Evolutionary conservation across 768 basidiomycete genomes (phyloP), one percentile per base, ranked within the genome.

Genomic region (Trichaptum fuscoviolaceum): DNA sequence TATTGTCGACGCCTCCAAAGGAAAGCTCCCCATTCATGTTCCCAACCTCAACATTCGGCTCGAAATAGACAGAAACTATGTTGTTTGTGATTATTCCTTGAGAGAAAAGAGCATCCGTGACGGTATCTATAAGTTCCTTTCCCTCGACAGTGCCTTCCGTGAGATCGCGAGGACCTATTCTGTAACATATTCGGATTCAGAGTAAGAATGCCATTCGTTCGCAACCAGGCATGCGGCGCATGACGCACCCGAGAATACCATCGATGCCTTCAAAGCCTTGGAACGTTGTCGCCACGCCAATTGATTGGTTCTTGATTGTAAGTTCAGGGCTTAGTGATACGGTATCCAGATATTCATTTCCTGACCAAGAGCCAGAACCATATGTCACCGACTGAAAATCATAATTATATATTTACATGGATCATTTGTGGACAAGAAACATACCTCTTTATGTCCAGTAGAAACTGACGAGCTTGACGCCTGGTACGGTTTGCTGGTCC

Each of bases 231-330:
- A 24, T 36, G n/a, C n/a, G n/a, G n/a, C 27, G 36, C 23, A 42
- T 42, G 35, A 42, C 75, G 30, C 71, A 30, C 69, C 81, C 69
- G 15, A 83, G 74, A 62, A 82, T 74, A 15, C 82, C 82, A 64
- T 82, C 80, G 12, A 79, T 70, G 7, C 71, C 75, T 4, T 63
- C 52, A 58, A 78, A 74, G 15, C 77, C 78, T 0, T 20, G 0
- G 17, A 73, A n/a, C 0, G 23, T 42, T 3, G 65, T 62, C 0
- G 81, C 80, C 62, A 76, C 76, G 15, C 80, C 82, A 69, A 82
- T 77, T 36, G 67, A 68, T 72, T 82, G 81, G 25, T 69, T 69
- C 20, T 24, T 34, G 63, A 75, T 74, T 72, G 74, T 71, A 62
- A 72, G 71, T 64, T 69, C 73, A 52, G 67, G 62, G 58, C 71